Evolutionary conservation across 768 basidiomycete species (phyloP), one percentile per base, ranked within the genome.

Genomic region (Lactarius sanguifluus): DNA sequence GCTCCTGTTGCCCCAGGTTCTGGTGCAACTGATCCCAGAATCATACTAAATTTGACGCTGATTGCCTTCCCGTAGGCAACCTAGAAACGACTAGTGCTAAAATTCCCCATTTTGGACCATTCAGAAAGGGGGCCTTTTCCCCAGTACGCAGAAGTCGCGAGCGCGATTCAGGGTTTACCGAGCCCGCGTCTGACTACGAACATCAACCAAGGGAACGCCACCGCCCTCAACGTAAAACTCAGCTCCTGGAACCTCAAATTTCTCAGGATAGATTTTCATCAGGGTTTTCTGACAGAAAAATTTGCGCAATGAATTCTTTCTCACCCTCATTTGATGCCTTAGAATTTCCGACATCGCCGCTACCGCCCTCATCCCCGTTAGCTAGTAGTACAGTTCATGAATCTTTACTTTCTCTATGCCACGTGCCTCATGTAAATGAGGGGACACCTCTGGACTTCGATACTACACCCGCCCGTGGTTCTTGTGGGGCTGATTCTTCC

Each of bases 331-430:
- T 67, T 56, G 57, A 64, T 47, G 52, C 43, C 28, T 25, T 67
- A 34, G 66, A 67, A 41, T 59, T 64, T 34, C 20, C 57, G 16
- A 64, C 66, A 25, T 67, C 66, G 0, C 58, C 66, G 32, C 30
- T 67, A 30, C 66, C 66, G n/a, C 66, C 66, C 10, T 67, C 66
- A 20, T 67, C 66, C 18, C 66, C 66, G 20, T 30, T 67, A 15
- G 41, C 54, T 5, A 67, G 66, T 40, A 67, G 57, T 55, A 64
- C 54, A 16, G n/a, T 41, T 30, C 36, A 47, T 32, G 58, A 28
- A 2, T 56, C 52, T 30, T 20, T 63, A 23, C 47, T 30, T 59
- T 38, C 66, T 32, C 34, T 36, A 52, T n/a, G 23, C 43, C 66
- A 59, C 25, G 3, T 10, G 52, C 38, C 66, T 12, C 40, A 47